Conservation (phyloP, 192 early-diverging fungal genomes). For the Thamnidium elegans region DNA sequence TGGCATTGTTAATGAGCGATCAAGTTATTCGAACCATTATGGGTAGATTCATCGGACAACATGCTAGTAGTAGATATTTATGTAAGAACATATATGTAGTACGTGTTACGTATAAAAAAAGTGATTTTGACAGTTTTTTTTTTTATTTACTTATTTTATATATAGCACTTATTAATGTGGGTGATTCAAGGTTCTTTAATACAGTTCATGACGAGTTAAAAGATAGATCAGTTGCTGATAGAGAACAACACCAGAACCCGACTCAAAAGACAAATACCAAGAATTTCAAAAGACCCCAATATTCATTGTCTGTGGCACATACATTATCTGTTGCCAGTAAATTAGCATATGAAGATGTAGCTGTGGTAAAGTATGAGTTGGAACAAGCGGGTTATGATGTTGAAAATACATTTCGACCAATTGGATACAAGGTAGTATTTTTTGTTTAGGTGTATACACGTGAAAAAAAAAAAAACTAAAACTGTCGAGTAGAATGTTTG, state of each 20-base stretch:
- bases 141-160: slow-evolving; percentile 7
- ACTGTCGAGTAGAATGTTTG: slow-evolving; percentile 40
- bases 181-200: slow-evolving; percentile 27
- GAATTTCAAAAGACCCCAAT: slow-evolving; percentile 36
- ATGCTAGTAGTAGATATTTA: slow-evolving; percentile 25
- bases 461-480: neutral
- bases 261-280: neutral
- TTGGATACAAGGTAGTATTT: slow-evolving; percentile 47
- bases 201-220: slow-evolving; percentile 8
- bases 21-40: slow-evolving; percentile 22
- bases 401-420: slow-evolving; percentile 44
- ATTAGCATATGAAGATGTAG: slow-evolving; percentile 50
- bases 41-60: slow-evolving; percentile 27
- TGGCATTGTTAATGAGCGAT: slow-evolving; percentile 25
- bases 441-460: neutral
- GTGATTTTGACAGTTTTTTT: neutral
- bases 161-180: slow-evolving; percentile 36
- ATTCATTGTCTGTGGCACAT: slow-evolving; percentile 47
- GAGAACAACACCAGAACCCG: neutral
- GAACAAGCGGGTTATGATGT: slow-evolving; percentile 48
- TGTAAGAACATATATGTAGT: slow-evolving; percentile 14
- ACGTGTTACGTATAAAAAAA: neutral
- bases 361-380: slow-evolving; percentile 50
- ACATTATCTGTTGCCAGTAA: slow-evolving; percentile 50
- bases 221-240: neutral